Percentiles rank a stretch among this genome's conserved stretches.
phyloP scores from a whole-genome alignment of 1,284 basidiomycete genomes.

The Apiotrichum siamense region DNA sequence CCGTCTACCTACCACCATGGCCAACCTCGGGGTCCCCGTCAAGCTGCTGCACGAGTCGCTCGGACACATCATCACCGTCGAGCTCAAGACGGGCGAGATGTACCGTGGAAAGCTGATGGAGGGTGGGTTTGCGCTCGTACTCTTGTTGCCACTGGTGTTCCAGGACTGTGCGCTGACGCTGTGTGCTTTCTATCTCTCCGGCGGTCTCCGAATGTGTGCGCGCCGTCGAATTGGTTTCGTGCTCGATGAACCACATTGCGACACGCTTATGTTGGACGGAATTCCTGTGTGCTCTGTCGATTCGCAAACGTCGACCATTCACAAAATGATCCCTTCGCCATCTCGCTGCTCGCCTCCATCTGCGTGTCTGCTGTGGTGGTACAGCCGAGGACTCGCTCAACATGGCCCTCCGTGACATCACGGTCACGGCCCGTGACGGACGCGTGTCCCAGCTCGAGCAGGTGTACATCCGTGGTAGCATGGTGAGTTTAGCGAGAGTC shows the following conservation, averaged over 20 bases:
- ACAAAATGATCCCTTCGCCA: too few species aligned
- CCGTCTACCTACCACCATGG: too few species aligned
- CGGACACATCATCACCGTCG: constrained; percentile 94
- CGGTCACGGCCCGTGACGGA: constrained; percentile 95
- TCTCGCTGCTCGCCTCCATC: constrained; percentile 5
- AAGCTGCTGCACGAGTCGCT: constrained; percentile 89
- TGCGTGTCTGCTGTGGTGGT: background rate
- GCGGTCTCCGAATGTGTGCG: background rate
- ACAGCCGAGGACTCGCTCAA: constrained; percentile 97
- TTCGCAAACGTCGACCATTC: too few species aligned
- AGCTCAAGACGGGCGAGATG: constrained; percentile 88
- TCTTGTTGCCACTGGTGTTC: background rate
- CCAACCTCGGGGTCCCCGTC: constrained; percentile 75
- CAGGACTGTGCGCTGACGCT: background rate
- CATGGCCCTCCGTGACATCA: constrained; percentile 93
- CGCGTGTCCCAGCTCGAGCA: constrained; percentile 99
- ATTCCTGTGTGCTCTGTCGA: too few species aligned
- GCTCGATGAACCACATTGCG: too few species aligned
- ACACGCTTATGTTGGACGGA: too few species aligned
- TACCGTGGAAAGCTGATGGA: constrained; percentile 97
- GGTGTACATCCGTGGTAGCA: constrained; percentile 97
- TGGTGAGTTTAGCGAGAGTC: constrained; percentile 51
- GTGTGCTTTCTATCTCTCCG: background rate
- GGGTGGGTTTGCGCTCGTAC: constrained; percentile 51
- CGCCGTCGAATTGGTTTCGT: too few species aligned